phyloP scores from a whole-genome alignment of 176 grass and related monocot species.

The Paspalum notatum region DNA sequence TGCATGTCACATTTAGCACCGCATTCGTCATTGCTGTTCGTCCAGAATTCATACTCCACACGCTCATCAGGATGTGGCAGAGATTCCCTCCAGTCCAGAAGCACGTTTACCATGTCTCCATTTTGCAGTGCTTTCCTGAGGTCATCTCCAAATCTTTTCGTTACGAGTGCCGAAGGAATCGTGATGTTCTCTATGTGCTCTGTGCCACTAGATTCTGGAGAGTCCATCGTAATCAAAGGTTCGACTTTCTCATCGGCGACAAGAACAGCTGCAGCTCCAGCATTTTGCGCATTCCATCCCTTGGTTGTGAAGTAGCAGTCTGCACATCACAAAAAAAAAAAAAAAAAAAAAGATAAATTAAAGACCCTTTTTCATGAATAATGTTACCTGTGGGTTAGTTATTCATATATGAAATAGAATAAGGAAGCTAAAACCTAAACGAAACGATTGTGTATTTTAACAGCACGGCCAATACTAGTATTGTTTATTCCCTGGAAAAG shows the following conservation, averaged over 20 bases:
- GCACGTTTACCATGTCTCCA: conserved; percentile 80
- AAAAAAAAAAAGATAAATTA: no score
- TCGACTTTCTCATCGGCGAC: conserved; percentile 68
- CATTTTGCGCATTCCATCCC: conserved; percentile 81
- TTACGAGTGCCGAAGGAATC: conserved; percentile 71
- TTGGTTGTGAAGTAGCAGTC: conserved; percentile 96
- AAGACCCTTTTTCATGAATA: no score
- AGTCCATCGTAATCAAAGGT: conserved; percentile 88
- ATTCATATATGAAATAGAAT: no score
- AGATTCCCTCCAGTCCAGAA: conserved; percentile 85
- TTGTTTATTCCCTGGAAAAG: not conserved
- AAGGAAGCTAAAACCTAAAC: not conserved
- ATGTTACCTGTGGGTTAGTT: no score
- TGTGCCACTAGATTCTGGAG: conserved; percentile 60
- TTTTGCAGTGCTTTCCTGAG: conserved; percentile 60
- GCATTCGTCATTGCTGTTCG: conserved; percentile 89
- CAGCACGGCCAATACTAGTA: not conserved
- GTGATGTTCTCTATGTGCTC: conserved; percentile 74
- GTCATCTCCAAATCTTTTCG: conserved; percentile 69
- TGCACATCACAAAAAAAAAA: conserved; percentile 37
- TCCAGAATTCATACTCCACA: conserved; percentile 88
- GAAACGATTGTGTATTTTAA: not conserved
- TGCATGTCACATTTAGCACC: conserved; percentile 83
- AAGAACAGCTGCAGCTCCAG: conserved; percentile 79
- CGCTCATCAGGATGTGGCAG: conserved; percentile 82